phyloP scores from a whole-genome alignment of 768 basidiomycete species.

The Astraeus odoratus region DNA sequence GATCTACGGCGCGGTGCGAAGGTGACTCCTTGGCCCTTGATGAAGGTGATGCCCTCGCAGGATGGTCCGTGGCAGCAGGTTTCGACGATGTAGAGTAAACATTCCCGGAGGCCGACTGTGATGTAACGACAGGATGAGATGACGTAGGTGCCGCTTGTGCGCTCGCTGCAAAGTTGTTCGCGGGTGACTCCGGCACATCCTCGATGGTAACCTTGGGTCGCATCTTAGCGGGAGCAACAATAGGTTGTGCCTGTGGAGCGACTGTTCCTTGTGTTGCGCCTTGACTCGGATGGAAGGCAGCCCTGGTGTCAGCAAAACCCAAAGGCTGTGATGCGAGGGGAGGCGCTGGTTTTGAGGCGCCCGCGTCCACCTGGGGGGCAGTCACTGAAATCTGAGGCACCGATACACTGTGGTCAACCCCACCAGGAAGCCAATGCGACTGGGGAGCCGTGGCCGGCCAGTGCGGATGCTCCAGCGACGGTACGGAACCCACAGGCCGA shows the following conservation, averaged over 20 bases:
- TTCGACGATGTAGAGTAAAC: slow-evolving; percentile 2
- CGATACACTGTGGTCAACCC: not conserved
- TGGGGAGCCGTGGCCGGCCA: not conserved
- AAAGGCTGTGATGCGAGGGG: slow-evolving; percentile 1
- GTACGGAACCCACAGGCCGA: not conserved
- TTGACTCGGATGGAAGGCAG: slow-evolving; percentile 6
- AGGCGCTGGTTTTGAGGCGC: not conserved
- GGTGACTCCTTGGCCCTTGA: slow-evolving; percentile 15
- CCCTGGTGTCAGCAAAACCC: slow-evolving; percentile 4
- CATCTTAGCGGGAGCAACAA: slow-evolving; percentile 2
- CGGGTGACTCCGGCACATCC: slow-evolving; percentile 18
- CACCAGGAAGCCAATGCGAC: not conserved
- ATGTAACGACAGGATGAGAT: slow-evolving; percentile 6
- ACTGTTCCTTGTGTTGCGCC: slow-evolving; percentile 7
- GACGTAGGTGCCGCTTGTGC: slow-evolving; percentile 2
- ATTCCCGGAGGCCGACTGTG: slow-evolving; percentile 3
- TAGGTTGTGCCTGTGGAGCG: slow-evolving; percentile 8
- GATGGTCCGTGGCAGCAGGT: slow-evolving; percentile 6
- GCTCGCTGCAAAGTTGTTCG: slow-evolving; percentile 9
- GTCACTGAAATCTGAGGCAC: not conserved
- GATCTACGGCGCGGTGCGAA: slow-evolving; percentile 10
- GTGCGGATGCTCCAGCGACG: not conserved
- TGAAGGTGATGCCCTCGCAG: slow-evolving; percentile 15
- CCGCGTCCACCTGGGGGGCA: slow-evolving; percentile 4
- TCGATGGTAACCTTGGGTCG: slow-evolving; percentile 26